Evolutionary conservation across 345 rosid species (phyloP).

Genomic region (Populus davidiana): DNA sequence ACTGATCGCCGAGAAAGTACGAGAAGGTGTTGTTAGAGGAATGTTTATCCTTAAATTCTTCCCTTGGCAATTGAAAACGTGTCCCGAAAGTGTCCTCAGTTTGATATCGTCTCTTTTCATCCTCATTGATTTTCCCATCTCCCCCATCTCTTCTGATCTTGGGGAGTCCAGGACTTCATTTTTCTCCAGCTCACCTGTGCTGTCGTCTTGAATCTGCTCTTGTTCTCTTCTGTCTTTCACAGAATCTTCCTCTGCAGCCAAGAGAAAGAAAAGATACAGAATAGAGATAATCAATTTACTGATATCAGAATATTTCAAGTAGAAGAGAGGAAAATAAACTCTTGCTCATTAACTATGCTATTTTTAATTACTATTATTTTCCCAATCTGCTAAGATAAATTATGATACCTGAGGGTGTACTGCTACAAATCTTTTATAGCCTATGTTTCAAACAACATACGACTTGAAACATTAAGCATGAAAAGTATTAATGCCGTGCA

Average conservation of each 20-base stretch:
- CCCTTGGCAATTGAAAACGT: constrained; percentile 63
- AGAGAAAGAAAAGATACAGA: neutral
- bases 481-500: neutral
- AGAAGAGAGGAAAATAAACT: neutral
- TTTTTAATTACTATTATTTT: neutral
- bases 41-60: constrained; percentile 78
- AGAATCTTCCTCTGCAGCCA: constrained; percentile 64
- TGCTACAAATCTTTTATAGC: neutral
- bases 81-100: constrained; percentile 44
- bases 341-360: neutral
- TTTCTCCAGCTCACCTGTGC: constrained; percentile 41
- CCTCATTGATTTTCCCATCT: constrained; percentile 37
- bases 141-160: constrained; percentile 46
- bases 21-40: constrained; percentile 79
- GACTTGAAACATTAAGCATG: neutral
- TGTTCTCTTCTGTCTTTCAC: constrained; percentile 53
- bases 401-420: neutral
- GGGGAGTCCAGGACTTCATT: constrained; percentile 41
- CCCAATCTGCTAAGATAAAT: neutral
- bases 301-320: neutral
- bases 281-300: neutral
- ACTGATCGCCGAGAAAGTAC: constrained; percentile 78
- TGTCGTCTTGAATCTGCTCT: constrained; percentile 47
- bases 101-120: constrained; percentile 47
- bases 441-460: neutral